A percentile compares a stretch with the other conserved stretches of the same genome.
These are phyloP conservation scores for Cucurbitaria berberidis DNA, from an alignment of 2,329 filamentous ascomycete species.

Conservation along the genomic window DNA sequence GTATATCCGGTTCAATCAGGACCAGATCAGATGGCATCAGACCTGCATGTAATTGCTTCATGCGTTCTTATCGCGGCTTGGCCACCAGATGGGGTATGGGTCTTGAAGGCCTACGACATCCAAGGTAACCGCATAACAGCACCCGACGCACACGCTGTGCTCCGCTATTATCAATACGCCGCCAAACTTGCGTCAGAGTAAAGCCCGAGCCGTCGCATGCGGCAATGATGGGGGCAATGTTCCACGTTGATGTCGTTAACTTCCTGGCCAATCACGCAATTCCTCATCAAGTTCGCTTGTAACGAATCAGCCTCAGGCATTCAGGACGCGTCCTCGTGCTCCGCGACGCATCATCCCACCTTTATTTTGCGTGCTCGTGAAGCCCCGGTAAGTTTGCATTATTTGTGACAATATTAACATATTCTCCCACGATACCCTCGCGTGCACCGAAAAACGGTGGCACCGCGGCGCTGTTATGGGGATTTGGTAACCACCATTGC, in stretches of 20 bases:
- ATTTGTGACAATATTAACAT: slow-evolving; percentile 4
- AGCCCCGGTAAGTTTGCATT: neutral
- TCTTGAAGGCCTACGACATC: slow-evolving; percentile 1
- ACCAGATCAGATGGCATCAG: slow-evolving; percentile 33
- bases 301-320: slow-evolving; percentile 30
- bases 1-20: slow-evolving; percentile 29
- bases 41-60: slow-evolving; percentile 39
- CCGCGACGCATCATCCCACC: slow-evolving; percentile 14
- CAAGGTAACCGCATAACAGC: slow-evolving; percentile 3
- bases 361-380: slow-evolving; percentile 34
- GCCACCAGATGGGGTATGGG: neutral
- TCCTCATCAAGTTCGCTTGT: slow-evolving; percentile 15
- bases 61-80: slow-evolving; percentile 21
- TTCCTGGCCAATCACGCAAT: slow-evolving; percentile 45
- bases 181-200: slow-evolving; percentile 6
- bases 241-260: slow-evolving; percentile 35
- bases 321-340: neutral
- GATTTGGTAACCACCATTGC: neutral
- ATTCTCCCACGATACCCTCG: neutral
- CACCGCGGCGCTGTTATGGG: neutral
- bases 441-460: slow-evolving; percentile 1
- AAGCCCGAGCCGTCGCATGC: slow-evolving; percentile 13
- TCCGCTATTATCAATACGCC: slow-evolving; percentile 12
- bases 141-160: slow-evolving; percentile 4
- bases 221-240: slow-evolving; percentile 9